A percentile compares a stretch with the other conserved stretches of the same genome.
Conservation (phyloP, 2,329 filamentous ascomycete species). For the Rosellinia necatrix region DNA sequence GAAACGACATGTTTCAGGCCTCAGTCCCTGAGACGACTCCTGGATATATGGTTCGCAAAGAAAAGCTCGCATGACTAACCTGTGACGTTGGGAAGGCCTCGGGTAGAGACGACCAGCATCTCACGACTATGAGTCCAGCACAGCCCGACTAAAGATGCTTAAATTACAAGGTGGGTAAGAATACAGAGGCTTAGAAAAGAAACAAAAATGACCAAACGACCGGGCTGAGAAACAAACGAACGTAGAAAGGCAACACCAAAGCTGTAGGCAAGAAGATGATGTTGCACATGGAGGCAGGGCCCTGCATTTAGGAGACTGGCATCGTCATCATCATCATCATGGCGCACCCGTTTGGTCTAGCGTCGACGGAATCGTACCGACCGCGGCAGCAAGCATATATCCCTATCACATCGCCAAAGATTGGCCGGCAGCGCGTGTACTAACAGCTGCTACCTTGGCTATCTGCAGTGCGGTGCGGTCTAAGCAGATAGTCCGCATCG, state of each 20-base stretch:
- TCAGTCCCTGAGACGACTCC: conserved; percentile 19
- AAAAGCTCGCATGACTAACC: conserved; percentile 36
- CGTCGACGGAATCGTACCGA: conserved; percentile 22
- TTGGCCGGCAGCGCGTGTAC: conserved; percentile 22
- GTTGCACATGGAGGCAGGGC: conserved; percentile 36
- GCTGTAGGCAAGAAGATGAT: conserved; percentile 26
- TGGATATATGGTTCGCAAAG: conserved; percentile 33
- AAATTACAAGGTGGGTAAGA: conserved; percentile 33
- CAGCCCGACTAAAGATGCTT: conserved; percentile 37
- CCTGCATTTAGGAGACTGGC: conserved; percentile 28
- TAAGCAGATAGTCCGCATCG: conserved; percentile 1
- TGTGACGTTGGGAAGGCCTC: conserved; percentile 38
- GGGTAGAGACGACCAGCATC: conserved; percentile 42
- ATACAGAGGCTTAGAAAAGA: conserved; percentile 35
- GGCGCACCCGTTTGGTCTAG: conserved; percentile 19
- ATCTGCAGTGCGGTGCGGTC: conserved; percentile 1
- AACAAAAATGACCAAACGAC: conserved; percentile 29
- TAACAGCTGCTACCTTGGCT: conserved; percentile 14
- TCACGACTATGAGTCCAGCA: conserved; percentile 39
- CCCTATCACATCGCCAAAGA: conserved; percentile 24
- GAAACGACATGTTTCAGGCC: conserved; percentile 33
- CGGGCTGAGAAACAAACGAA: conserved; percentile 19
- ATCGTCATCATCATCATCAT: conserved; percentile 23
- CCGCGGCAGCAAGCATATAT: conserved; percentile 30
- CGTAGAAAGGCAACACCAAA: conserved; percentile 29